These are phyloP conservation scores for Candida dubliniensis DNA, from an alignment of 1,139 yeast species.

Conservation along the genomic window DNA sequence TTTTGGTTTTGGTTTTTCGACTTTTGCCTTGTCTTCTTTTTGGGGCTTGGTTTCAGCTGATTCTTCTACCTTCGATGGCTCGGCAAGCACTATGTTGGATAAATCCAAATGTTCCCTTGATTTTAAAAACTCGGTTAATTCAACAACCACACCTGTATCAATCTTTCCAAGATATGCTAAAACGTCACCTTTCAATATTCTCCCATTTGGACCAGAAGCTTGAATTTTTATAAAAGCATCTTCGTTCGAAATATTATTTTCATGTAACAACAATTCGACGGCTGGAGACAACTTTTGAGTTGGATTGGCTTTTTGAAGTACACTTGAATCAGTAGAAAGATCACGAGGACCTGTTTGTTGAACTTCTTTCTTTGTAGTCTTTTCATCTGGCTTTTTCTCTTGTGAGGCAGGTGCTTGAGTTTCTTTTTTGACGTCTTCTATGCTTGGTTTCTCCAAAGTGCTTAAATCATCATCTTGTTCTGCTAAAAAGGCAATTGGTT, in stretches of 20 bases:
- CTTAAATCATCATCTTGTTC: conserved; percentile 83
- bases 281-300: conserved; percentile 76
- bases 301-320: conserved; percentile 54
- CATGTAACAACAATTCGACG: conserved; percentile 64
- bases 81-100: conserved; percentile 61
- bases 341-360: conserved; percentile 11
- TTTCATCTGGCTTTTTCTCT: background rate
- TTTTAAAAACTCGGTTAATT: conserved; percentile 57
- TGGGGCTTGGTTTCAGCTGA: conserved; percentile 13
- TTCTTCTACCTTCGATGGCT: conserved; percentile 24
- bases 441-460: conserved; percentile 59
- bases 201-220: conserved; percentile 89
- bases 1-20: conserved; percentile 27
- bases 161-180: conserved; percentile 80
- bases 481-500: conserved; percentile 83
- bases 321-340: conserved; percentile 11
- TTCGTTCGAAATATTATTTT: conserved; percentile 59
- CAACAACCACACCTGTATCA: conserved; percentile 48
- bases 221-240: conserved; percentile 71
- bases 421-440: conserved; percentile 19
- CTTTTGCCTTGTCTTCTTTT: conserved; percentile 5
- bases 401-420: conserved; percentile 17
- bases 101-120: conserved; percentile 71
- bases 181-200: conserved; percentile 87
- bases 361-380: conserved; percentile 19